These are phyloP conservation scores for Luffa aegyptiaca DNA, from an alignment of 306 rosid genomes.

Conservation along the genomic window DNA sequence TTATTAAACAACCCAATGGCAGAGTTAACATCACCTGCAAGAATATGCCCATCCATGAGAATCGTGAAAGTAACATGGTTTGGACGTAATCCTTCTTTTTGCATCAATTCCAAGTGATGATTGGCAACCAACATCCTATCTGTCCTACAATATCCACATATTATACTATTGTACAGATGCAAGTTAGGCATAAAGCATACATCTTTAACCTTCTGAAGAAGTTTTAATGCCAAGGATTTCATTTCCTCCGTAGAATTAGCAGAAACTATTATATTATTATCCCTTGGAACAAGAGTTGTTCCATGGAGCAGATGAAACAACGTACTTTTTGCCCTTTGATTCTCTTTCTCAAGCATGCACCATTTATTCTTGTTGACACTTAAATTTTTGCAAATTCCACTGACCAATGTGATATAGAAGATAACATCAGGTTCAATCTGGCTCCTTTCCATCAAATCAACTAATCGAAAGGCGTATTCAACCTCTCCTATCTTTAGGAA, in stretches of 20 bases:
- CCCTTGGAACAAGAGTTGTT: conserved; percentile 7
- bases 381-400: conserved; percentile 26
- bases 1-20: conserved; percentile 29
- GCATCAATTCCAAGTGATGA: conserved; percentile 28
- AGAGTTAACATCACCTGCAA: conserved; percentile 22
- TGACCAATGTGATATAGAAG: conserved; percentile 16
- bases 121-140: conserved; percentile 24
- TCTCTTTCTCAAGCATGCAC: neutral
- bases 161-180: conserved; percentile 27
- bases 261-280: conserved; percentile 1
- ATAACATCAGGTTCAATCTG: conserved; percentile 21
- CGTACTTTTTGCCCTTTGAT: conserved; percentile 16
- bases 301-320: conserved; percentile 21
- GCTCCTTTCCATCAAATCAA: conserved; percentile 22
- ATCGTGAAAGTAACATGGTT: conserved; percentile 35
- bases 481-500: conserved; percentile 27
- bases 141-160: conserved; percentile 26
- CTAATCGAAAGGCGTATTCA: conserved; percentile 26
- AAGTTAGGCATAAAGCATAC: conserved; percentile 19
- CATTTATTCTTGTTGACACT: neutral
- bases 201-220: conserved; percentile 16
- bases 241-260: conserved; percentile 5
- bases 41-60: conserved; percentile 29
- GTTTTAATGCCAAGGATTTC: conserved; percentile 19
- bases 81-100: conserved; percentile 31